Evolutionary conservation across 768 basidiomycete genomes (phyloP), one percentile per base, ranked within the genome.

Genomic region (Suillus alpinus): DNA sequence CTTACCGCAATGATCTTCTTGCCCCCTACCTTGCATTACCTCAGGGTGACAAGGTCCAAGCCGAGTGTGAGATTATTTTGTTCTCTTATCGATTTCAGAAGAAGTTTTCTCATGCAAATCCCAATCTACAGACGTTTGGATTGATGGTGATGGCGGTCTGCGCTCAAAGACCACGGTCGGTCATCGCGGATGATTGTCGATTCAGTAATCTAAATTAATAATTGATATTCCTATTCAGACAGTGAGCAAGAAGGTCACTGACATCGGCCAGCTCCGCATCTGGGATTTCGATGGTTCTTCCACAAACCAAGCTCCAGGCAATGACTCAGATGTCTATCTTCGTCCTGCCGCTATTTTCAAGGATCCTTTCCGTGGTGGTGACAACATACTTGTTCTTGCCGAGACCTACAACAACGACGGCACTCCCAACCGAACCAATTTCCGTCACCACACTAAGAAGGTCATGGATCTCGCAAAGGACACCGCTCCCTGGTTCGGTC

Each of bases 281-380:
- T 99, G 96, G 96, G 96, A 98, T 82, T 99, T 99, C 72, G 96
- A 99, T 74, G 96, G 96, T 69, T 96, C 94, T 53, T 95, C 93
- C 44, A 97, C 95, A 73, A 93, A 93, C 78, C 97, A 99, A 76
- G 97, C 97, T 20, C 94, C 95, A 16, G 96, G 96, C 40, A 69
- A 83, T 72, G 91, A 99, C 80, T 99, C 97, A 8, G 97, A 98
- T 73, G 91, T 99, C 79, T 96, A 94, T 79, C 95, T 99, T 69
- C 92, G 95, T 67, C 97, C 97, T 52, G 94, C 87, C 60, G 88
- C 95, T 68, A 94, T 95, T 80, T 99, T 97, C 89, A 95, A 91
- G 70, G 97, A 99, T 73, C 97, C 97, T 58, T 99, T 98, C 94
- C 94, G 97, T 64, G 92, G 95, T 55, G 96, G 96, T 59, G 89